These are phyloP conservation scores for Fonsecaea nubica DNA, from an alignment of 2,329 filamentous ascomycete genomes.

Conservation along the genomic window DNA sequence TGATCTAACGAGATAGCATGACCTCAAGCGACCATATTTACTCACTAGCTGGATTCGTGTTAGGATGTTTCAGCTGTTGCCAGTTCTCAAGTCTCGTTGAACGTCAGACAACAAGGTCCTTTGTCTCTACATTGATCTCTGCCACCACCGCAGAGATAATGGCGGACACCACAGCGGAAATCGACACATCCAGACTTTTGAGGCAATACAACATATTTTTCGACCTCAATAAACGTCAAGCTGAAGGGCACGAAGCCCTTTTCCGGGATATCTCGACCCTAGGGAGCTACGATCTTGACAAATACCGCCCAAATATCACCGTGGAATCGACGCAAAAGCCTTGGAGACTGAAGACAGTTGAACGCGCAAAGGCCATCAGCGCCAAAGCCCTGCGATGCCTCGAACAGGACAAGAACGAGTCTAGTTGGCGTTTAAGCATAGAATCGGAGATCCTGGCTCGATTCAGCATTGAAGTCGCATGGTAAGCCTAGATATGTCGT, in stretches of 20 bases:
- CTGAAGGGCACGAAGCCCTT: neutral
- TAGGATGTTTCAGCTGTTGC: too few species aligned
- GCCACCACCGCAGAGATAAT: neutral
- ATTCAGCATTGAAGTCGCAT: conserved; percentile 2
- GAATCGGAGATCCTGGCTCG: conserved; percentile 1
- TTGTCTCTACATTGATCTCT: too few species aligned
- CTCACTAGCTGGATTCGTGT: too few species aligned
- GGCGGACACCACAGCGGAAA: neutral
- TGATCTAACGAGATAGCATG: too few species aligned
- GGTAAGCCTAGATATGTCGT: neutral
- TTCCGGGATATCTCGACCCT: neutral
- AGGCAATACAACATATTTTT: conserved; percentile 1
- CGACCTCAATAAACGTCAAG: neutral
- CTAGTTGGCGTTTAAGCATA: neutral
- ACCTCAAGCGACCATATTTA: too few species aligned
- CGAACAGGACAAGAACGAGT: neutral
- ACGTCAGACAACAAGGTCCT: too few species aligned
- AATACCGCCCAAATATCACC: neutral
- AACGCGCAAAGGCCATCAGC: neutral
- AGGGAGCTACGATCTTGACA: neutral
- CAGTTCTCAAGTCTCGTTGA: too few species aligned
- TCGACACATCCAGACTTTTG: neutral
- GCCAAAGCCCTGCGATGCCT: neutral
- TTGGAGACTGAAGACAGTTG: neutral
- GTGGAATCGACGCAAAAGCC: neutral